These are phyloP conservation scores for Cucurbita ficifolia DNA, from an alignment of 306 rosid species.

Conservation along the genomic window DNA sequence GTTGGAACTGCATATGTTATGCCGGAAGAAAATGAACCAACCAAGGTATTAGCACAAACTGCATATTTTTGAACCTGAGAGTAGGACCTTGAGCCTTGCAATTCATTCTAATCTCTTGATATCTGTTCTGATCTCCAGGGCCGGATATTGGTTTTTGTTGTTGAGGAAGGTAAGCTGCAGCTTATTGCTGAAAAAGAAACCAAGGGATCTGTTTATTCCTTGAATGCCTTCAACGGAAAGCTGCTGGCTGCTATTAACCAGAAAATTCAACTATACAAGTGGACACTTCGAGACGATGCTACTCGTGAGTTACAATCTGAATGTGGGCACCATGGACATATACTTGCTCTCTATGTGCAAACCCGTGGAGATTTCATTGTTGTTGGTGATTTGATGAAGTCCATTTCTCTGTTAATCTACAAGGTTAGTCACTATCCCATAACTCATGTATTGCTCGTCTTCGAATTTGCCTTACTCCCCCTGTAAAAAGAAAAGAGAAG, in stretches of 20 bases:
- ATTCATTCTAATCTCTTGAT: conserved; percentile 5
- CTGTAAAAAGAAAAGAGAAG: not conserved
- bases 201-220: conserved; percentile 84
- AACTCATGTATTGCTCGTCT: not conserved
- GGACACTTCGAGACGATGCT: conserved; percentile 96
- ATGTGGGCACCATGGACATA: conserved; percentile 99
- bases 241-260: conserved; percentile 95
- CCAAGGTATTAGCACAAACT: conserved; percentile 37
- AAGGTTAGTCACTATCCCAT: conserved; percentile 39
- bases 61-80: not conserved
- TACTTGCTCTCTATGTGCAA: conserved; percentile 90
- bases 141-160: conserved; percentile 77
- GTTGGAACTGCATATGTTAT: conserved; percentile 91
- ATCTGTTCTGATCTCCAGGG: conserved; percentile 35
- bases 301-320: conserved; percentile 90
- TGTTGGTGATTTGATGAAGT: conserved; percentile 97
- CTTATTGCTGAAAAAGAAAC: conserved; percentile 96
- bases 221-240: conserved; percentile 93
- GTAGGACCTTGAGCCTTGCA: not conserved
- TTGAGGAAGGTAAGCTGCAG: conserved; percentile 95
- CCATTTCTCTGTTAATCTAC: conserved; percentile 77
- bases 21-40: conserved; percentile 95
- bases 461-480: not conserved
- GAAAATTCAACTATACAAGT: conserved; percentile 91
- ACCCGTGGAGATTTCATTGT: conserved; percentile 97